Percentiles rank a stretch among this genome's conserved stretches.
Evolutionary conservation across 2,329 filamentous ascomycete genomes (phyloP).

Genomic region (Lachnellula subtilissima): DNA sequence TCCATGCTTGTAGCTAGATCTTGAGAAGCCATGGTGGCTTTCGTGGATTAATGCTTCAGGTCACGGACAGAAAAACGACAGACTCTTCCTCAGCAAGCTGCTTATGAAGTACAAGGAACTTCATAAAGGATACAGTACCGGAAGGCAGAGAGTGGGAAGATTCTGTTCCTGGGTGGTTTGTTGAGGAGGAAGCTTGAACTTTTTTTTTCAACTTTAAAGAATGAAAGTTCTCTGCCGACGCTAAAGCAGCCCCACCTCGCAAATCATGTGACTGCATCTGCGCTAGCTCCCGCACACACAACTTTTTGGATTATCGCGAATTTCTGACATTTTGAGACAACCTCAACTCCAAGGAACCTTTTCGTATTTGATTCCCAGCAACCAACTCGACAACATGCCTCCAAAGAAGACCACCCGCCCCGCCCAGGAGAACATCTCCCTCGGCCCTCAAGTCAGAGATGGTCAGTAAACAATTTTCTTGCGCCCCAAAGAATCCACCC

Average conservation of each 20-base stretch:
- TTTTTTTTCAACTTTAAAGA: not conserved
- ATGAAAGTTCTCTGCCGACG: too few relatives aligned
- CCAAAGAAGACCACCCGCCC: slow-evolving; percentile 85
- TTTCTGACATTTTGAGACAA: not conserved
- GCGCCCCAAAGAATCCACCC: not conserved
- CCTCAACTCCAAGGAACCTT: slow-evolving; percentile 29
- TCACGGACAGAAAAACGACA: not conserved
- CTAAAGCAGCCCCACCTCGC: too few relatives aligned
- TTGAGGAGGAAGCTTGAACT: not conserved
- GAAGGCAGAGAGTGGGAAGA: not conserved
- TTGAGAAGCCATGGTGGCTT: slow-evolving; percentile 2
- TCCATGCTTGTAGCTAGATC: slow-evolving; percentile 18
- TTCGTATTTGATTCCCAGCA: slow-evolving; percentile 7
- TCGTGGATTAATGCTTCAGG: slow-evolving; percentile 4
- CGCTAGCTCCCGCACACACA: not conserved
- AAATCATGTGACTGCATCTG: not conserved
- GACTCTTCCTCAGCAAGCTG: not conserved
- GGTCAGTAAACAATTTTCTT: slow-evolving; percentile 48
- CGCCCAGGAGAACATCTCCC: slow-evolving; percentile 94
- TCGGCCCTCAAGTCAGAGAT: slow-evolving; percentile 95
- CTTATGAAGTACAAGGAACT: not conserved
- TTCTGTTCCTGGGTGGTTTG: not conserved
- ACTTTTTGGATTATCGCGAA: not conserved
- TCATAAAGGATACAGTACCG: not conserved
- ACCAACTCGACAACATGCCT: slow-evolving; percentile 66